Conservation (phyloP, 441 rosid species). For the Corymbia calophylla region DNA sequence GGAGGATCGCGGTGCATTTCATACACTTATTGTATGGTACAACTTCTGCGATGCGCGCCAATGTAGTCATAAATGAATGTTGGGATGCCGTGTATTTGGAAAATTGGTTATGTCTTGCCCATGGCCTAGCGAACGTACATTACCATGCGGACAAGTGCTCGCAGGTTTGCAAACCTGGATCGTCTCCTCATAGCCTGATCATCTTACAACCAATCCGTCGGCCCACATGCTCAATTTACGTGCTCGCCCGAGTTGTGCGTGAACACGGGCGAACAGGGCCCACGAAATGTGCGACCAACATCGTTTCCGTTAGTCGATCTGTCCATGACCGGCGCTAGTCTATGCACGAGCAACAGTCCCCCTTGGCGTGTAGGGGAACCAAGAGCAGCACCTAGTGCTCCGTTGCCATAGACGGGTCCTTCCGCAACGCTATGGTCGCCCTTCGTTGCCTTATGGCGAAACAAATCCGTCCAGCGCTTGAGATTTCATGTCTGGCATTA, state of each 20-base stretch:
- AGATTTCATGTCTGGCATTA: background rate
- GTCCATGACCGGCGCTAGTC: accelerated
- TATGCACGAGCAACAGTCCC: background rate
- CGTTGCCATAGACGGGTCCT: background rate
- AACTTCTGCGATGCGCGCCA: background rate
- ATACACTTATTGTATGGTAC: background rate
- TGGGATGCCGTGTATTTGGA: background rate
- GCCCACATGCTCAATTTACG: background rate
- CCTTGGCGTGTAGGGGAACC: background rate
- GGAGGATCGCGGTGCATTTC: background rate
- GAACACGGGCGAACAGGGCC: background rate
- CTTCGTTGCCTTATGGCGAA: background rate
- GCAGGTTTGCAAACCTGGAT: background rate
- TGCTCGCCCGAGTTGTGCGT: background rate
- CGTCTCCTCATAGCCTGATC: background rate
- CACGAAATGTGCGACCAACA: background rate
- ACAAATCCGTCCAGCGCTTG: background rate
- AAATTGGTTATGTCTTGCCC: background rate
- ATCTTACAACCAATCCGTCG: background rate
- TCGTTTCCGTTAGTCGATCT: background rate
- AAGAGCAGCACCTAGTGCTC: background rate
- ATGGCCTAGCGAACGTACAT: background rate
- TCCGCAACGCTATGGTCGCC: background rate
- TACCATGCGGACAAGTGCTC: background rate
- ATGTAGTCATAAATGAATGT: background rate